phyloP scores from a whole-genome alignment of 1,139 yeast genomes.

The Debaryomyces coudertii region DNA sequence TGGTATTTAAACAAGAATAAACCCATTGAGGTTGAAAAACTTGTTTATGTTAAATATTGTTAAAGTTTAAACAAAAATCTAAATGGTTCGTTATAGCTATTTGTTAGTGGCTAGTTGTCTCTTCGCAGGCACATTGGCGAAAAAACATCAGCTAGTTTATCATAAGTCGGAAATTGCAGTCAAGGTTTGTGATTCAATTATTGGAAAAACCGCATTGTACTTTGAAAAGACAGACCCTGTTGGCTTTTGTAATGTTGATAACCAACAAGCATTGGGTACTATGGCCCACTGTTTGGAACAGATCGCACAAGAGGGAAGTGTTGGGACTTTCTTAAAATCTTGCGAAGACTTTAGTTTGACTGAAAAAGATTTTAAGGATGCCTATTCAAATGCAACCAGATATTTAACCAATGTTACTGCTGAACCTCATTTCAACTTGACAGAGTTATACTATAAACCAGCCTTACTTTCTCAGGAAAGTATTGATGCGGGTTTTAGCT shows the following conservation, averaged over 20 bases:
- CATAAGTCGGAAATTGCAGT: constrained; percentile 22
- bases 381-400: constrained; percentile 43
- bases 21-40: no score
- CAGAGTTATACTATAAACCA: constrained; percentile 35
- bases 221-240: constrained; percentile 29
- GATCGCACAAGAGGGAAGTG: constrained; percentile 22
- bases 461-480: constrained; percentile 24
- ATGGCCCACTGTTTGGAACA: constrained; percentile 34
- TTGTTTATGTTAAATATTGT: neutral
- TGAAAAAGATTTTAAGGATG: constrained; percentile 27
- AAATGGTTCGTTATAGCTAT: neutral
- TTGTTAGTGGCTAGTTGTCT: neutral
- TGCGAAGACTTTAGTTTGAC: constrained; percentile 34
- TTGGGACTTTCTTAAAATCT: constrained; percentile 19
- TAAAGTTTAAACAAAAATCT: neutral
- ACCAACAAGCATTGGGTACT: constrained; percentile 37
- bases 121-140: constrained; percentile 2
- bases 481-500: constrained; percentile 35
- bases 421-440: constrained; percentile 31
- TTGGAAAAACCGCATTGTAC: constrained; percentile 30
- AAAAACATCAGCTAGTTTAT: constrained; percentile 20
- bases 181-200: constrained; percentile 31
- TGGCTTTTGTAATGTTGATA: constrained; percentile 29
- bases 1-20: neutral
- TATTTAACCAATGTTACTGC: constrained; percentile 30